A percentile compares a stretch with the other conserved stretches of the same genome.
phyloP scores from a whole-genome alignment of 345 rosid species.

The Pelargonium nanum region DNA sequence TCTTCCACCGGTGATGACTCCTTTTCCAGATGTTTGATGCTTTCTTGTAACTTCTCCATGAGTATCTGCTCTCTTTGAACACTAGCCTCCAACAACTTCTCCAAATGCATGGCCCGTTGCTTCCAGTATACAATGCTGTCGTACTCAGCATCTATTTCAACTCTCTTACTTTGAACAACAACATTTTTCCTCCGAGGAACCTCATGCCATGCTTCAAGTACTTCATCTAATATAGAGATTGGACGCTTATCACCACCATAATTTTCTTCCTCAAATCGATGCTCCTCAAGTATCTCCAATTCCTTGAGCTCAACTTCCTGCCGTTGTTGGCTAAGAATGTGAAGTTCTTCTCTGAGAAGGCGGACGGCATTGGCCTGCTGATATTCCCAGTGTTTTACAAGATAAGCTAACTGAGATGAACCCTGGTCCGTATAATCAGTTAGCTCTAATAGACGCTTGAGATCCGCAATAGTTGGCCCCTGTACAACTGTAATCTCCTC shows the following conservation, averaged over 20 bases:
- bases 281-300: slow-evolving; percentile 74
- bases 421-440: slow-evolving; percentile 58
- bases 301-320: slow-evolving; percentile 77
- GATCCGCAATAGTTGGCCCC: slow-evolving; percentile 50
- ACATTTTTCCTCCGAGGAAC: slow-evolving; percentile 47
- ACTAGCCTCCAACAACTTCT: slow-evolving; percentile 65
- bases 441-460: slow-evolving; percentile 50
- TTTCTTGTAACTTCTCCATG: slow-evolving; percentile 59
- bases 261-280: slow-evolving; percentile 57
- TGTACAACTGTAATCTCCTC: slow-evolving; percentile 61
- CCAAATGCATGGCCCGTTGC: slow-evolving; percentile 44
- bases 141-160: slow-evolving; percentile 60
- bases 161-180: slow-evolving; percentile 42
- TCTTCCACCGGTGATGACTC: slow-evolving; percentile 80
- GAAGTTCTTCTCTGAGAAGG: slow-evolving; percentile 73
- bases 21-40: slow-evolving; percentile 50
- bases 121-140: slow-evolving; percentile 75
- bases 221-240: slow-evolving; percentile 47
- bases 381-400: slow-evolving; percentile 82
- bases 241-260: slow-evolving; percentile 49
- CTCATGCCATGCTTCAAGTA: slow-evolving; percentile 37
- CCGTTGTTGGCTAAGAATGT: slow-evolving; percentile 60
- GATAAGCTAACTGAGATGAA: slow-evolving; percentile 69
- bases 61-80: slow-evolving; percentile 61
- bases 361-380: slow-evolving; percentile 68